These are phyloP conservation scores for Alternaria triticimaculans DNA, from an alignment of 2,329 filamentous ascomycete genomes.

Conservation along the genomic window DNA sequence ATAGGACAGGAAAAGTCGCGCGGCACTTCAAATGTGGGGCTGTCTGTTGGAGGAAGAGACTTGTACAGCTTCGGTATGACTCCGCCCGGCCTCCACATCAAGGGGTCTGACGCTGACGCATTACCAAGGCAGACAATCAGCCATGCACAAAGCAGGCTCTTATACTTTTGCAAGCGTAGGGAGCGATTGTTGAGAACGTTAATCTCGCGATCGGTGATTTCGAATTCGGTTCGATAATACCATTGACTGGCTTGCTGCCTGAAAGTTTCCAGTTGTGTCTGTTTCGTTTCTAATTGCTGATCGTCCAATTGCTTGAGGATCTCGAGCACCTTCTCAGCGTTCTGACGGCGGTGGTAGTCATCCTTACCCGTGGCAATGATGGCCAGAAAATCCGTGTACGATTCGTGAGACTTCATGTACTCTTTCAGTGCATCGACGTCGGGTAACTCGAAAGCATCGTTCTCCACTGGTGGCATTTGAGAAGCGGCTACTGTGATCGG, in stretches of 20 bases:
- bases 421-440: slow-evolving; percentile 36
- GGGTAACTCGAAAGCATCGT: slow-evolving; percentile 5
- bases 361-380: slow-evolving; percentile 19
- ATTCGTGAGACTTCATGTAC: slow-evolving; percentile 28
- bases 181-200: neutral
- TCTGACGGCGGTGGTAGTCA: slow-evolving; percentile 4
- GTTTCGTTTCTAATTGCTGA: slow-evolving; percentile 6
- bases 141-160: slow-evolving; percentile 8
- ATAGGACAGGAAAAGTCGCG: slow-evolving; percentile 41
- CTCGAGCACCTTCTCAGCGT: slow-evolving; percentile 25
- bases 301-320: slow-evolving; percentile 19
- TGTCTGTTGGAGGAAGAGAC: neutral
- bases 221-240: neutral
- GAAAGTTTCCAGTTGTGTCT: neutral
- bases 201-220: slow-evolving; percentile 1
- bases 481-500: neutral
- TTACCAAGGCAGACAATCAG: neutral
- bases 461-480: neutral
- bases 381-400: slow-evolving; percentile 36
- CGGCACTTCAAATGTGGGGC: slow-evolving; percentile 27
- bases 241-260: neutral
- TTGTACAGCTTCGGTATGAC: slow-evolving; percentile 18
- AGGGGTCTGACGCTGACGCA: slow-evolving; percentile 6
- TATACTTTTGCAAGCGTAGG: slow-evolving; percentile 1
- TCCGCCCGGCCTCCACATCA: slow-evolving; percentile 36